Conservation (phyloP, 2,329 filamentous ascomycete species). For the Arthrobotrys entomopaga region DNA sequence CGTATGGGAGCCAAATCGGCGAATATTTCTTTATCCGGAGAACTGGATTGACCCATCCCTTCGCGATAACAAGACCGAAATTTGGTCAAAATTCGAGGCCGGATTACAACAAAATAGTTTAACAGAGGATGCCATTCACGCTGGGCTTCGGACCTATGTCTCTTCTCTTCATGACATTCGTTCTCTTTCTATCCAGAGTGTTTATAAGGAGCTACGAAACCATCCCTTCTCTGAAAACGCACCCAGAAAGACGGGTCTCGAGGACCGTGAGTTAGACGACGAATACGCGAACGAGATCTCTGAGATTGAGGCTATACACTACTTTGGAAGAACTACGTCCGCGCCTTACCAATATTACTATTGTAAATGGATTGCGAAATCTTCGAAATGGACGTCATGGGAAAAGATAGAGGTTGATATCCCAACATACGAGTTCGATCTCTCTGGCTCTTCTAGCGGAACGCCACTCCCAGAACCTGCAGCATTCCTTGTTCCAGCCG, state of each 20-base stretch:
- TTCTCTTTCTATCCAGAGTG: conserved; percentile 30
- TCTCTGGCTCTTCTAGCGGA: not conserved
- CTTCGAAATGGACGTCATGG: conserved; percentile 56
- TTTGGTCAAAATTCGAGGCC: conserved; percentile 58
- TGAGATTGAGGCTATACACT: conserved; percentile 35
- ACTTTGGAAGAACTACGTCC: conserved; percentile 54
- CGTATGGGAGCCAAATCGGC: conserved; percentile 60
- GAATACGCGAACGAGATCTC: conserved; percentile 1
- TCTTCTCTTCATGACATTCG: conserved; percentile 1
- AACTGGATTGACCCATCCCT: conserved; percentile 60
- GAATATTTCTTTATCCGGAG: conserved; percentile 61
- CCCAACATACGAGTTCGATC: conserved; percentile 47
- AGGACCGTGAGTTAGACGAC: conserved; percentile 4
- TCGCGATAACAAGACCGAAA: conserved; percentile 60
- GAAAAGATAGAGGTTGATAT: conserved; percentile 57
- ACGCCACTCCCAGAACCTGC: conserved; percentile 31
- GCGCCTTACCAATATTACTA: conserved; percentile 56
- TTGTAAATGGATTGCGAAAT: conserved; percentile 14
- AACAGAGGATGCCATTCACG: conserved; percentile 29
- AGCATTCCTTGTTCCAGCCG: conserved; percentile 54
- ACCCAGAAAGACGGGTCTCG: not conserved
- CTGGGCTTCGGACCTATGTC: not conserved
- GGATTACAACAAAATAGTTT: conserved; percentile 58
- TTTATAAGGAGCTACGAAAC: conserved; percentile 8
- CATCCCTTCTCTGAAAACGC: conserved; percentile 14